Conservation (phyloP, 2,329 filamentous ascomycete species). For the Neopestalotiopsis sp. region DNA sequence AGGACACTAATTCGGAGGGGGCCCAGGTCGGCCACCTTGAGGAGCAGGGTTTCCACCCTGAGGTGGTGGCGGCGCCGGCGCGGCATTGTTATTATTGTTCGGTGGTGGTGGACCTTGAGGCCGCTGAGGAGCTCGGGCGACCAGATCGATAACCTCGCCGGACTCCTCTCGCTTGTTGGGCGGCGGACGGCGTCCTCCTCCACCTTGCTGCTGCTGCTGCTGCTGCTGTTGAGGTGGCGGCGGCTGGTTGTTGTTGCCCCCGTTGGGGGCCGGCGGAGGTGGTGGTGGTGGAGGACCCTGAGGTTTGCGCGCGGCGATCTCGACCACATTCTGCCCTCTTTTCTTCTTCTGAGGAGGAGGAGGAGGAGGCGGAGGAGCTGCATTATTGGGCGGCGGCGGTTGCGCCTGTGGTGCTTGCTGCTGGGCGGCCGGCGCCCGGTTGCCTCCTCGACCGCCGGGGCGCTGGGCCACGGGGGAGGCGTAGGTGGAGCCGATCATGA, state of each 20-base stretch:
- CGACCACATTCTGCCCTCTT: neutral
- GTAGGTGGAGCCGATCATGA: constrained; percentile 21
- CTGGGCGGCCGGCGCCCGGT: neutral
- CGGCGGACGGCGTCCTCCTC: neutral
- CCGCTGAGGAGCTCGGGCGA: neutral
- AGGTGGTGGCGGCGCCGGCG: neutral
- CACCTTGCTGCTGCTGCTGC: neutral
- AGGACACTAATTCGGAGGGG: neutral
- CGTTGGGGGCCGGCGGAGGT: neutral
- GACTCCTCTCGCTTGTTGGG: neutral
- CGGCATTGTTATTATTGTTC: neutral
- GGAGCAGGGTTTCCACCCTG: neutral
- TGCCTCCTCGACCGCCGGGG: neutral
- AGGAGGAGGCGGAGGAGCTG: neutral
- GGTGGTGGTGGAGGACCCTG: neutral
- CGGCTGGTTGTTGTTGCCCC: neutral
- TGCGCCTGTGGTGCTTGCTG: neutral
- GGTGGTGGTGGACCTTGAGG: neutral
- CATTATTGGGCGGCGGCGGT: neutral
- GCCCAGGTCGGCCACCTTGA: neutral
- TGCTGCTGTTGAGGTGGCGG: neutral
- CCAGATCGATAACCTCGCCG: neutral
- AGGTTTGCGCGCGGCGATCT: neutral
- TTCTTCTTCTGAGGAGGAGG: neutral
- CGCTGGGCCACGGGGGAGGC: constrained; percentile 16